A percentile compares a stretch with the other conserved stretches of the same genome.
Conservation (phyloP, 257 asterid species). For the Solanum chiquidenum region DNA sequence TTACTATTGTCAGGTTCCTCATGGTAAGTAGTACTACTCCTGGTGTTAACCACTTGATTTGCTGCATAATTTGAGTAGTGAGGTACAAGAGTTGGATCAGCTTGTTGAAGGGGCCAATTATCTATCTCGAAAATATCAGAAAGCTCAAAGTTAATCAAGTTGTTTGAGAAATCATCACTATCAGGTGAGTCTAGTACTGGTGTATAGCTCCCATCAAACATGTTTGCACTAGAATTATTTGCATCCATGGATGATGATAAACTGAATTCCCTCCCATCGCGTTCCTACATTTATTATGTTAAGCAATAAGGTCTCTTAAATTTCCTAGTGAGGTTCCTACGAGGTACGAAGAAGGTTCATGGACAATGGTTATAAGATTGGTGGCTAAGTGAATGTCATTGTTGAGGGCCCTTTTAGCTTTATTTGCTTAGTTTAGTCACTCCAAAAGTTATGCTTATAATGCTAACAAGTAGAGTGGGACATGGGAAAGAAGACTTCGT, state of each 20-base stretch:
- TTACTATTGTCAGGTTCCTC: slow-evolving; percentile 34
- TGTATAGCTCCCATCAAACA: slow-evolving; percentile 3
- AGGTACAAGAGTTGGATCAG: slow-evolving; percentile 11
- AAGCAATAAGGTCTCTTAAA: neutral
- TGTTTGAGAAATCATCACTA: neutral
- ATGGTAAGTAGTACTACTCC: slow-evolving; percentile 2
- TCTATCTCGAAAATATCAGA: slow-evolving; percentile 47
- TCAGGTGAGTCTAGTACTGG: neutral
- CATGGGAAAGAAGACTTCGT: slow-evolving; percentile 34
- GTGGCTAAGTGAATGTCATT: neutral
- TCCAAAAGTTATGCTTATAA: neutral
- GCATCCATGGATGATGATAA: slow-evolving; percentile 37
- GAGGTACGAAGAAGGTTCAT: slow-evolving; percentile 55
- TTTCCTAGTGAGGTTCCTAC: slow-evolving; percentile 47
- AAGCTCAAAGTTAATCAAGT: slow-evolving; percentile 26
- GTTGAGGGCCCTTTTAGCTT: neutral
- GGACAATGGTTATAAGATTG: neutral
- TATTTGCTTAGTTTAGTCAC: neutral
- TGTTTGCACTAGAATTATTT: slow-evolving; percentile 4
- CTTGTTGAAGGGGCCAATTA: slow-evolving; percentile 47
- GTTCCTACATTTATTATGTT: slow-evolving; percentile 5
- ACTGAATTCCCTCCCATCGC: neutral
- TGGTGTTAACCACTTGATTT: neutral
- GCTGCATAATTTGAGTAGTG: slow-evolving; percentile 20
- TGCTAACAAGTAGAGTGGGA: slow-evolving; percentile 24